Evolutionary conservation across 1,284 basidiomycete genomes (phyloP), one percentile per base, ranked within the genome.

Genomic region (Singerocomus inundabilis): DNA sequence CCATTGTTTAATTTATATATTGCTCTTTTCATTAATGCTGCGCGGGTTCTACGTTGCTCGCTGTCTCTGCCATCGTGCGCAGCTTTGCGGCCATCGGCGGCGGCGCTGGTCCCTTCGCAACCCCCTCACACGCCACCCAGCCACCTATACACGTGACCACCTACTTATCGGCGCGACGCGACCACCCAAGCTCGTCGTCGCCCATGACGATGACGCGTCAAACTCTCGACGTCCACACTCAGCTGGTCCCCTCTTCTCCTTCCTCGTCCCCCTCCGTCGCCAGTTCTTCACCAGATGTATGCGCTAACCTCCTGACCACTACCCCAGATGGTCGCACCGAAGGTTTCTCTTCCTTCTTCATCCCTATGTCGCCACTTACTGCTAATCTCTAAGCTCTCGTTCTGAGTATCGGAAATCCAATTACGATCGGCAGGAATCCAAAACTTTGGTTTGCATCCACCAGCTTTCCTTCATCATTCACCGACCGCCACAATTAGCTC

Each of bases 351-450:
- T 24, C 36, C n/a, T 32, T 25, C 25, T 36, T 39, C 9, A 7
- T 24, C 28, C 28, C 44, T 18, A 43, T 11, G 15, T 36, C 30
- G 35, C 40, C 32, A 39, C 42, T 57, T 63, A 70, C 58, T 2
- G 37, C 61, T n/a, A 39, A 35, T 40, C 25, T 21, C 29, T 16
- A 49, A 78, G 86, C 72, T 52, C 76, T 88, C 18, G 55, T 82
- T 18, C 66, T 90, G 33, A 80, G 75, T 38, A 67, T 85, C 37
- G 78, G 79, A 53, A 81, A 76, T 56, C 83, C 87, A 5, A 74
- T 80, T 8, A 79, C 74, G 0, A 85, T 90, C 39, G 87, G 87
- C 26, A 74, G 87, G 56, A 84, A 85, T 58, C 78, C 76, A 28
- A 69, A 72, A 25, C 63, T 71, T 45, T 82, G 81, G 80, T 82